phyloP scores from a whole-genome alignment of 805 yeast species.

The Wilhelminamyces savonicus region DNA sequence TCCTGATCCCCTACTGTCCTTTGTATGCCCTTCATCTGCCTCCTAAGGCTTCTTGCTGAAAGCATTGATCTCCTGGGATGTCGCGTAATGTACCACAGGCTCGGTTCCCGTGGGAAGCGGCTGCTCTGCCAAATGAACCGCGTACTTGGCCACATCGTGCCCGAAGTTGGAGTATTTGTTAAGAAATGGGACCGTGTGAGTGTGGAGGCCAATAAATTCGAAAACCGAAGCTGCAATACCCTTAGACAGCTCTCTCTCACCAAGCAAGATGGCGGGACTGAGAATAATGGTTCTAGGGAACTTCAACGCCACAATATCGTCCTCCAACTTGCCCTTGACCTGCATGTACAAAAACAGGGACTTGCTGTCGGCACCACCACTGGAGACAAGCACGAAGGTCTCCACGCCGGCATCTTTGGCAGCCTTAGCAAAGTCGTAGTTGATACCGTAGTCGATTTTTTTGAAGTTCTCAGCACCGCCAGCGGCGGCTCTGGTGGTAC shows the following conservation, averaged over 20 bases:
- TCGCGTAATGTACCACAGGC: too few species aligned
- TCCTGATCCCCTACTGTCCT: too few species aligned
- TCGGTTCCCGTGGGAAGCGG: conserved; percentile 7
- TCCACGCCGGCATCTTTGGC: conserved; percentile 66
- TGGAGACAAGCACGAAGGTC: conserved; percentile 62
- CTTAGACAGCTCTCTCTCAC: conserved; percentile 45
- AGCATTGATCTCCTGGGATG: too few species aligned
- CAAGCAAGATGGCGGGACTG: conserved; percentile 71
- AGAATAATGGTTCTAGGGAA: conserved; percentile 72
- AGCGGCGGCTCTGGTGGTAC: conserved; percentile 68
- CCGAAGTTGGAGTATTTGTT: conserved; percentile 7
- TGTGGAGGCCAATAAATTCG: too few species aligned
- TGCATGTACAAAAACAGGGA: conserved; percentile 58
- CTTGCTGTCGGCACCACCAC: conserved; percentile 52
- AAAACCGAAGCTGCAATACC: too few species aligned
- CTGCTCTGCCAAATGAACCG: conserved; percentile 32
- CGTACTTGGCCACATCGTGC: conserved; percentile 62
- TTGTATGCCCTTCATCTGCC: too few species aligned
- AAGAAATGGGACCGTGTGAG: not conserved
- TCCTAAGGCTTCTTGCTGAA: too few species aligned
- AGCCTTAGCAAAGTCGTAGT: conserved; percentile 59
- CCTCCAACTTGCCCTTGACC: conserved; percentile 74
- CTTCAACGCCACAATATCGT: conserved; percentile 51
- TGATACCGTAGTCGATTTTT: conserved; percentile 69
- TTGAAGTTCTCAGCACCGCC: conserved; percentile 69